Evolutionary conservation across 495 filamentous ascomycete species (phyloP).

Genomic region (Daldinia vernicosa): DNA sequence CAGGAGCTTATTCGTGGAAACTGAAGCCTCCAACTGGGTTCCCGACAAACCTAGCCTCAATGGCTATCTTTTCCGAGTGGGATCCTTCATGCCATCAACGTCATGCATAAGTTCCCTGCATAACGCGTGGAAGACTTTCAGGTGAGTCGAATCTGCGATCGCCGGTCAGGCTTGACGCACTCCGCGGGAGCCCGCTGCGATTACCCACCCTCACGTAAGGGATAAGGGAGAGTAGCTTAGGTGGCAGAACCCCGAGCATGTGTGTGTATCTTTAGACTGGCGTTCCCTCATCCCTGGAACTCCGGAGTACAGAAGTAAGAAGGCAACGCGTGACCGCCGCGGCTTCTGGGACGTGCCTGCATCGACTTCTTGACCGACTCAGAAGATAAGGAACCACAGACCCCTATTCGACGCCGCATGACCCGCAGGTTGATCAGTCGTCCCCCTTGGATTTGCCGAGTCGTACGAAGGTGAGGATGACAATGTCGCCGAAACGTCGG

Average conservation of each 20-base stretch:
- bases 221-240: conserved; percentile 28
- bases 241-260: conserved; percentile 15
- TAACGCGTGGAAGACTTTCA: conserved; percentile 25
- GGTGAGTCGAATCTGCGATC: conserved; percentile 24
- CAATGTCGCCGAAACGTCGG: conserved; percentile 22
- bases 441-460: conserved; percentile 13
- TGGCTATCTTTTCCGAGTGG: conserved; percentile 19
- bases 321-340: conserved; percentile 13
- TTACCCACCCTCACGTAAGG: conserved; percentile 38
- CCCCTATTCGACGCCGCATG: conserved; percentile 33
- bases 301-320: conserved; percentile 18
- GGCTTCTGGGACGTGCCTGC: conserved; percentile 17
- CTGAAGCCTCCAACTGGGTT: conserved; percentile 23
- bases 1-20: conserved; percentile 33
- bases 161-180: conserved; percentile 18
- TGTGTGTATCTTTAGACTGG: conserved; percentile 10
- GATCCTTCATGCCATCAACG: conserved; percentile 37
- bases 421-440: conserved; percentile 32
- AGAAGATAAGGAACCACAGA: conserved; percentile 32
- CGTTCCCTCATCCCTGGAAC: conserved; percentile 14
- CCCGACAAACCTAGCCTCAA: conserved; percentile 23
- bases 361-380: conserved; percentile 30
- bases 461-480: conserved; percentile 32
- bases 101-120: conserved; percentile 39
- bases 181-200: conserved; percentile 8